Evolutionary conservation across 108 stramenopile genomes (phyloP), one percentile per base, ranked within the genome.

Genomic region (Nitzschia sp.): DNA sequence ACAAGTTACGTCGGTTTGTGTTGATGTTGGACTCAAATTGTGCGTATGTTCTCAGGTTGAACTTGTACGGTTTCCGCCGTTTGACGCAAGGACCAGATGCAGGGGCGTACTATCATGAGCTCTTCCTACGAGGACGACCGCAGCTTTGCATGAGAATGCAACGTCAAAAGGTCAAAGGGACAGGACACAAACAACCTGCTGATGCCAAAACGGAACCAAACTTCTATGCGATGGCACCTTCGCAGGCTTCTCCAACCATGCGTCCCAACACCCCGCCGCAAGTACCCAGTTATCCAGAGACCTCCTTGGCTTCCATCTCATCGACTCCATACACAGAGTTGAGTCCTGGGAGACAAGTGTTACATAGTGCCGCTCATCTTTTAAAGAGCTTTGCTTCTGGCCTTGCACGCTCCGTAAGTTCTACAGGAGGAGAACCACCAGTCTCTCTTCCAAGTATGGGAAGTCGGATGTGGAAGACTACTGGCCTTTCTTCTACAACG

Each of bases 21-120:
- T 34, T 34, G 29, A 34, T 5, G 29, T 34, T 34, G 29, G 3
- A 34, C 55, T 56, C 26, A 41, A 12, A 9, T 64, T 25, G 14
- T 51, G 17, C 10, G 10, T 64, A 14, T 48, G 10, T 34, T 20
- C 5, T 0, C 14, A 46, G 95, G 67, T 65, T 96, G 34, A 97
- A 97, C 67, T 77, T 97, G 1, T 97, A 96, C 63, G 96, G 96
- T 1, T 97, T 96, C 67, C 81, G 92, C n/a, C 72, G 93, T 58
- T 80, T 95, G 38, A 91, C 90, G 2, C 88, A 90, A 64, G 94
- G 94, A 7, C 57, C 84, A n/a, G 92, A 94, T 72, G 78, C 87
- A 14, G 90, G 90, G 39, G 90, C 76, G 37, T 91, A 88, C 79
- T 88, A 87, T 65, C 93, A 91, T 56, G 88, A 91, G 62, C 55